Conservation (phyloP, 805 yeast species). For the Candida maesae region DNA sequence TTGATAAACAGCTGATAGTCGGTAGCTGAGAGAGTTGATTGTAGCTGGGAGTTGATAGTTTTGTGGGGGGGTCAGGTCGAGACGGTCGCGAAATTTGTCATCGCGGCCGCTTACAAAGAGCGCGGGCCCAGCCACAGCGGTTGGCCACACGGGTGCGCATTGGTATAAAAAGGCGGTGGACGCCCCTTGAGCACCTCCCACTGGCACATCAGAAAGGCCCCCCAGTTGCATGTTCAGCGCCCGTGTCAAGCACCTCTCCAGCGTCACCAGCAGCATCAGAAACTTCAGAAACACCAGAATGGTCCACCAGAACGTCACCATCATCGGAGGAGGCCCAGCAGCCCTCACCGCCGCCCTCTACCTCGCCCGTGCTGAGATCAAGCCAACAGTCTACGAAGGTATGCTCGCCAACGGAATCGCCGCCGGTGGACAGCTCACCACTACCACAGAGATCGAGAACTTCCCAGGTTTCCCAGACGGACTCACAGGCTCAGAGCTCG, state of each 20-base stretch:
- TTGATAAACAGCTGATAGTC: too few species aligned
- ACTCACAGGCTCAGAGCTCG: constrained; percentile 77
- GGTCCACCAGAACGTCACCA: constrained; percentile 82
- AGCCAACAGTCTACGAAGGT: constrained; percentile 93
- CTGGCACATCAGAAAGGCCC: too few species aligned
- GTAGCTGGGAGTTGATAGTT: too few species aligned
- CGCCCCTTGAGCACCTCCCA: too few species aligned
- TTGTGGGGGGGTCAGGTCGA: too few species aligned
- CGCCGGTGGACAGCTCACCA: constrained; percentile 98
- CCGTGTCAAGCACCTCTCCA: too few species aligned
- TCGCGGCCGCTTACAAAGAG: constrained; percentile 1
- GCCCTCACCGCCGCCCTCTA: constrained; percentile 99
- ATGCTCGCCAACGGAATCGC: constrained; percentile 95
- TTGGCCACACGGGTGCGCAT: not conserved
- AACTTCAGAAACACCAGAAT: constrained; percentile 37
- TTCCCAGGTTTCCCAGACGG: constrained; percentile 99
- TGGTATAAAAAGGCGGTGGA: constrained; percentile 1
- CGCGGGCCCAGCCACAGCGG: not conserved
- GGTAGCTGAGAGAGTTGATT: too few species aligned
- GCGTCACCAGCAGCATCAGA: too few species aligned
- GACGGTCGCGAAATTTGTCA: constrained; percentile 1
- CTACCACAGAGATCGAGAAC: constrained; percentile 98
- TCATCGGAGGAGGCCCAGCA: constrained; percentile 97
- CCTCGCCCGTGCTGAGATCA: constrained; percentile 92
- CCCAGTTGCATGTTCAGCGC: not conserved